These are phyloP conservation scores for Penicillium thymicola DNA, from an alignment of 2,329 filamentous ascomycete species.

Conservation along the genomic window DNA sequence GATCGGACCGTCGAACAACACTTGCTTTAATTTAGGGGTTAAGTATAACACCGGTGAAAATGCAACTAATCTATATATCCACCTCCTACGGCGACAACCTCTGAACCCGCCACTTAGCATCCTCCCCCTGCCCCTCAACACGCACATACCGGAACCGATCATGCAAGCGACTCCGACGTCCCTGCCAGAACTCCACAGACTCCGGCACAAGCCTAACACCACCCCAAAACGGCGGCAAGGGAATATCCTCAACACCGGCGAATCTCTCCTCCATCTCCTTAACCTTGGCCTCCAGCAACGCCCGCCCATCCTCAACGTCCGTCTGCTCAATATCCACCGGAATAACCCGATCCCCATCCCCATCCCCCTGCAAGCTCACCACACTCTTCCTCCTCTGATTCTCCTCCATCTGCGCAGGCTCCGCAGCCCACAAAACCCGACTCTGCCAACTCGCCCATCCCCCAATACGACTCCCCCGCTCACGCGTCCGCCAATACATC, in stretches of 20 bases:
- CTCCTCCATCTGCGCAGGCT: conserved; percentile 25
- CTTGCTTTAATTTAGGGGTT: not conserved
- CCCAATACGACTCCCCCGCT: conserved; percentile 77
- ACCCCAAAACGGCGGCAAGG: conserved; percentile 92
- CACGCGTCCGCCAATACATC: conserved; percentile 62
- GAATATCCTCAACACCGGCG: conserved; percentile 72
- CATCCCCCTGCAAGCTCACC: conserved; percentile 15
- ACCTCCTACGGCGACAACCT: conserved; percentile 37
- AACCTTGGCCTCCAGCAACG: conserved; percentile 73
- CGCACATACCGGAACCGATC: conserved; percentile 86
- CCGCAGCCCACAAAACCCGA: conserved; percentile 58
- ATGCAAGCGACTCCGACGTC: conserved; percentile 81
- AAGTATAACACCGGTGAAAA: not conserved
- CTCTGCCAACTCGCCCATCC: conserved; percentile 94
- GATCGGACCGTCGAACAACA: not conserved
- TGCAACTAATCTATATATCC: not conserved
- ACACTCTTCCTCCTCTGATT: conserved; percentile 26
- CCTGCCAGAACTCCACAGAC: conserved; percentile 94
- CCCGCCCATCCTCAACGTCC: conserved; percentile 63
- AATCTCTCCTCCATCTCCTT: conserved; percentile 73
- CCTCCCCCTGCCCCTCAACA: conserved; percentile 59
- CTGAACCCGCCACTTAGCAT: conserved; percentile 38
- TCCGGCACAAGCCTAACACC: conserved; percentile 82
- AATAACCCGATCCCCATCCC: conserved; percentile 17
- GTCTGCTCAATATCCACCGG: conserved; percentile 30